Evolutionary conservation across 2,329 filamentous ascomycete genomes (phyloP).

Genomic region (Chrysosphaeria jannelii): DNA sequence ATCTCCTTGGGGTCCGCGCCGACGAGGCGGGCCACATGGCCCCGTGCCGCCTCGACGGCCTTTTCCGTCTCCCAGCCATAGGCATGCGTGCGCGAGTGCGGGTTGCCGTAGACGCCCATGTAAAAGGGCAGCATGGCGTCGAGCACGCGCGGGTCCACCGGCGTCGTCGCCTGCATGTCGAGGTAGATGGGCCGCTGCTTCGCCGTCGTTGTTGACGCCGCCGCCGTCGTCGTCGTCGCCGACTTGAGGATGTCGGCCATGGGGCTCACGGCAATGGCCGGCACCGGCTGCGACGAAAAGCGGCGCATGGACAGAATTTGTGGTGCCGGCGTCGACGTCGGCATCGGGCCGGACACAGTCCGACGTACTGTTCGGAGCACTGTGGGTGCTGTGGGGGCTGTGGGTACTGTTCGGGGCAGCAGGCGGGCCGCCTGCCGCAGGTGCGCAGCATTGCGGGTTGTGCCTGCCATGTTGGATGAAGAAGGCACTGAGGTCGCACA

Average conservation of each 20-base stretch:
- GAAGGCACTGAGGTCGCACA: too few relatives aligned
- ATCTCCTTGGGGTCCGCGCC: constrained; percentile 94
- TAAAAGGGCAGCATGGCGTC: constrained; percentile 93
- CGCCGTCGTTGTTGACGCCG: too few relatives aligned
- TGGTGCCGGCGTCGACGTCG: constrained; percentile 16
- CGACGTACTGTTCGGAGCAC: too few relatives aligned
- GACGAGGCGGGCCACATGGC: constrained; percentile 59
- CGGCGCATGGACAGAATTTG: constrained; percentile 1
- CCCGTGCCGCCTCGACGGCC: constrained; percentile 63
- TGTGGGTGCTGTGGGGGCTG: too few relatives aligned
- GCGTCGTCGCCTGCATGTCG: constrained; percentile 94
- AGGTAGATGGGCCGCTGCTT: constrained; percentile 87
- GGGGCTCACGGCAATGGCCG: too few relatives aligned
- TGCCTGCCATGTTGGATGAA: too few relatives aligned
- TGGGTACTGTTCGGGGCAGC: too few relatives aligned
- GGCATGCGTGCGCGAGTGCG: constrained; percentile 85
- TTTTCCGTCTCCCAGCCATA: constrained; percentile 98
- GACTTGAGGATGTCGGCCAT: constrained; percentile 50
- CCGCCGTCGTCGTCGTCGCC: constrained; percentile 68
- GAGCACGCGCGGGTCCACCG: constrained; percentile 74
- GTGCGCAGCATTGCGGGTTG: too few relatives aligned
- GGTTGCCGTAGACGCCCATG: constrained; percentile 83
- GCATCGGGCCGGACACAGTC: constrained; percentile 52
- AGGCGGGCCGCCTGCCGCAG: too few relatives aligned
- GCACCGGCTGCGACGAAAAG: constrained; percentile 3